Evolutionary conservation across 768 basidiomycete species (phyloP).

Genomic region (Leccinum obscurum): DNA sequence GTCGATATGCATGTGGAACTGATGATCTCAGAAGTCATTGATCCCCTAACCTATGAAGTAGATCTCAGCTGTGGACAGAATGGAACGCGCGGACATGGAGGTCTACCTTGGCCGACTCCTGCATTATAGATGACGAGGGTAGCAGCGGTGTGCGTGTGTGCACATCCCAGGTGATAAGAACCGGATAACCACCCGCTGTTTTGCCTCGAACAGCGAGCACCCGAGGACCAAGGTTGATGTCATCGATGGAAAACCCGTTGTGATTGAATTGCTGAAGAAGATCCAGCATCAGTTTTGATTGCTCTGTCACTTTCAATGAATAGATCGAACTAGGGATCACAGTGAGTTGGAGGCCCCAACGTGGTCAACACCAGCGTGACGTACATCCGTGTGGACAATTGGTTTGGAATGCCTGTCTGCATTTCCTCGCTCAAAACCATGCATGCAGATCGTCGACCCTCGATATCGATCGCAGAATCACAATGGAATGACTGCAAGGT

Average conservation of each 20-base stretch:
- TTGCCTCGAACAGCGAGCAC: conserved; percentile 8
- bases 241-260: background rate
- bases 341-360: background rate
- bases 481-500: conserved; percentile 6
- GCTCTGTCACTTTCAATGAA: conserved; percentile 3
- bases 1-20: conserved; percentile 13
- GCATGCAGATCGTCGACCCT: conserved; percentile 19
- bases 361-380: background rate
- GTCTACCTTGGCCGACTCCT: conserved; percentile 4
- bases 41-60: background rate
- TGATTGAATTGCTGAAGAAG: conserved; percentile 14
- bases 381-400: conserved; percentile 5
- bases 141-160: conserved; percentile 7
- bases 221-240: conserved; percentile 17
- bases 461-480: conserved; percentile 11
- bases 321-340: conserved; percentile 7
- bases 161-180: conserved; percentile 18
- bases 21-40: background rate
- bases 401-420: background rate
- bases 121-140: background rate
- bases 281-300: conserved; percentile 6
- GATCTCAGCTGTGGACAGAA: background rate
- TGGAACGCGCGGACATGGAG: background rate
- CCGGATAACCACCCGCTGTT: background rate
- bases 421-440: conserved; percentile 6